Conservation (phyloP, 345 rosid species). For the Arabidopsis suecica region DNA sequence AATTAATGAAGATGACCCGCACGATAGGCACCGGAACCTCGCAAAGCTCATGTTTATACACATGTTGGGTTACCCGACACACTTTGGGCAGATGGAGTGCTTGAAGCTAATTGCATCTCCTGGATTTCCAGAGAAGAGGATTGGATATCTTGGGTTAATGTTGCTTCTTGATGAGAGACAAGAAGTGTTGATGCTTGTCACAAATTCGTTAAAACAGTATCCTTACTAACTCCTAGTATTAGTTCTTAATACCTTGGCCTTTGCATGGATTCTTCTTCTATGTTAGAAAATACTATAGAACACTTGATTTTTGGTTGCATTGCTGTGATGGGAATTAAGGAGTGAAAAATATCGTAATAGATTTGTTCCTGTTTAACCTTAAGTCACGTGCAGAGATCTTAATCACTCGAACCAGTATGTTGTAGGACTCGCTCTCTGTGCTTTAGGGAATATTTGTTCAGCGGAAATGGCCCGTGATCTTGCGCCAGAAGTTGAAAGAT, state of each 20-base stretch:
- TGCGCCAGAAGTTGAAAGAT: slow-evolving; percentile 97
- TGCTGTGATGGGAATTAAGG: slow-evolving; percentile 12
- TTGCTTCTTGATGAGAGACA: slow-evolving; percentile 99
- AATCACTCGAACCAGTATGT: slow-evolving; percentile 95
- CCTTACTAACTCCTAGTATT: slow-evolving; percentile 46
- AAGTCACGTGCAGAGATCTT: slow-evolving; percentile 82
- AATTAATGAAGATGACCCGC: slow-evolving; percentile 88
- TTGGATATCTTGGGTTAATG: slow-evolving; percentile 98
- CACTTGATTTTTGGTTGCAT: not conserved
- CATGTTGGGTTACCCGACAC: slow-evolving; percentile 99
- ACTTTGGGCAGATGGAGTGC: slow-evolving; percentile 99
- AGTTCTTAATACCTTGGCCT: not conserved
- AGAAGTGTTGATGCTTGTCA: slow-evolving; percentile 98
- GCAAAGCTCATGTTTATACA: slow-evolving; percentile 99
- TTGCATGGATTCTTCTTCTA: slow-evolving; percentile 4
- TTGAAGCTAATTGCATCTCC: slow-evolving; percentile 93
- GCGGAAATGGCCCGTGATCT: slow-evolving; percentile 99
- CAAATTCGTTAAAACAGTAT: slow-evolving; percentile 99
- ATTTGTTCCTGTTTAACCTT: slow-evolving; percentile 52
- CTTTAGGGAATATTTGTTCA: slow-evolving; percentile 97
- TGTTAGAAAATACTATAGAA: not conserved
- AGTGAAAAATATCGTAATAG: not conserved
- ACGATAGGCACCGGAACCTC: slow-evolving; percentile 90
- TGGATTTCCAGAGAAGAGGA: slow-evolving; percentile 98
- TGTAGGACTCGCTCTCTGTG: slow-evolving; percentile 99